phyloP scores from a whole-genome alignment of 257 asterid species.

The Salvia miltiorrhiza region DNA sequence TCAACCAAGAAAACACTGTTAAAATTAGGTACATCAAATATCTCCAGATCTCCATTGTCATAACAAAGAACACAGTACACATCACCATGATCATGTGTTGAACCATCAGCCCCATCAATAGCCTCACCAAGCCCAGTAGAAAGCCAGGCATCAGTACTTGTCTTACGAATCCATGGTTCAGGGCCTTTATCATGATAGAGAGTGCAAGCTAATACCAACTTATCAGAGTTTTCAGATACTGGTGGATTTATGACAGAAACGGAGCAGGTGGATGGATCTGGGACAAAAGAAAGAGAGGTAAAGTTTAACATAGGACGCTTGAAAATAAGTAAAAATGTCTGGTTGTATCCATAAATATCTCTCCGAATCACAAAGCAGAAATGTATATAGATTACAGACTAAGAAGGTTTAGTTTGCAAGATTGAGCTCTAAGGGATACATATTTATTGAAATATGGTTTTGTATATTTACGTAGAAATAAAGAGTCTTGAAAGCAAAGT shows the following conservation, averaged over 20 bases:
- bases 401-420: neutral
- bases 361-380: neutral
- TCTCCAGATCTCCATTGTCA: constrained; percentile 77
- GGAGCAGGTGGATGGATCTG: constrained; percentile 87
- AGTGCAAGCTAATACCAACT: constrained; percentile 70
- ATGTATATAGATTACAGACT: neutral
- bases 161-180: constrained; percentile 89
- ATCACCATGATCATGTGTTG: constrained; percentile 83
- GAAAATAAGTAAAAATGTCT: constrained; percentile 4
- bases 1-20: constrained; percentile 68
- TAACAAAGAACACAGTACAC: constrained; percentile 81
- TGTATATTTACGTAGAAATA: neutral
- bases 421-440: neutral
- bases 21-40: constrained; percentile 87
- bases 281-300: constrained; percentile 25
- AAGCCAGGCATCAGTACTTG: constrained; percentile 99
- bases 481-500: neutral
- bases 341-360: neutral
- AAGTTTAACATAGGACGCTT: neutral
- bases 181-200: constrained; percentile 94
- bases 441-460: neutral
- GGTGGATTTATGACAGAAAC: constrained; percentile 69
- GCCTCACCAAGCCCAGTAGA: constrained; percentile 88
- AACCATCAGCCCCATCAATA: constrained; percentile 86
- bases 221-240: constrained; percentile 56